Conservation (phyloP, 306 rosid genomes). For the Castanea mollissima region DNA sequence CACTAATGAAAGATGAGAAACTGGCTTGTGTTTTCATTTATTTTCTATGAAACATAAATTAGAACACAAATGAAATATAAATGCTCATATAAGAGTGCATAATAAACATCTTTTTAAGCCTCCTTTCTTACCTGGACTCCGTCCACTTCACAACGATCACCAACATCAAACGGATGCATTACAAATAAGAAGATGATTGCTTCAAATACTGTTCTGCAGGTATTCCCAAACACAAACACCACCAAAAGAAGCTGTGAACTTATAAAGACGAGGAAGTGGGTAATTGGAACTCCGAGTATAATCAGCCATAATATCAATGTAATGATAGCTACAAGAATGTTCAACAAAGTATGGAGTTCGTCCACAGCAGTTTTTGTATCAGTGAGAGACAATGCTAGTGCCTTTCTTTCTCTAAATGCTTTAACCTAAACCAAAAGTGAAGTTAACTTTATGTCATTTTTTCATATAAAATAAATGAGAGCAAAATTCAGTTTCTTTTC, state of each 20-base stretch:
- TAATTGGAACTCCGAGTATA: slow-evolving; percentile 36
- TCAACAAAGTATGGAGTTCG: slow-evolving; percentile 38
- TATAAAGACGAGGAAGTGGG: slow-evolving; percentile 32
- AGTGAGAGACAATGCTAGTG: slow-evolving; percentile 31
- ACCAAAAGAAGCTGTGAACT: slow-evolving; percentile 43
- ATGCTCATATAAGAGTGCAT: neutral
- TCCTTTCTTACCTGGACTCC: slow-evolving; percentile 34
- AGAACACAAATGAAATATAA: neutral
- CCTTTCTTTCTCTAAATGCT: slow-evolving; percentile 44
- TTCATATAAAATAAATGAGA: too few relatives aligned
- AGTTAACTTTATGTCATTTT: neutral
- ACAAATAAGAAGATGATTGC: slow-evolving; percentile 45
- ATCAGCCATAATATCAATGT: slow-evolving; percentile 32
- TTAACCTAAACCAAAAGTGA: slow-evolving; percentile 23
- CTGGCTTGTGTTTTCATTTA: too few relatives aligned
- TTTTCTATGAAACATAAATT: too few relatives aligned
- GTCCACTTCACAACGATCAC: slow-evolving; percentile 50
- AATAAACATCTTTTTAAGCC: neutral
- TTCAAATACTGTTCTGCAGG: slow-evolving; percentile 41
- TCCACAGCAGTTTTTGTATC: slow-evolving; percentile 50
- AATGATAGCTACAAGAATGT: slow-evolving; percentile 22
- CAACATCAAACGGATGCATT: slow-evolving; percentile 46
- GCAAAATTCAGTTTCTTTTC: too few relatives aligned
- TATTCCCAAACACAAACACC: slow-evolving; percentile 44
- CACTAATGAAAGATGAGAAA: neutral